These are phyloP conservation scores for Auricularia sp. DNA, from an alignment of 768 basidiomycete species.

Conservation along the genomic window DNA sequence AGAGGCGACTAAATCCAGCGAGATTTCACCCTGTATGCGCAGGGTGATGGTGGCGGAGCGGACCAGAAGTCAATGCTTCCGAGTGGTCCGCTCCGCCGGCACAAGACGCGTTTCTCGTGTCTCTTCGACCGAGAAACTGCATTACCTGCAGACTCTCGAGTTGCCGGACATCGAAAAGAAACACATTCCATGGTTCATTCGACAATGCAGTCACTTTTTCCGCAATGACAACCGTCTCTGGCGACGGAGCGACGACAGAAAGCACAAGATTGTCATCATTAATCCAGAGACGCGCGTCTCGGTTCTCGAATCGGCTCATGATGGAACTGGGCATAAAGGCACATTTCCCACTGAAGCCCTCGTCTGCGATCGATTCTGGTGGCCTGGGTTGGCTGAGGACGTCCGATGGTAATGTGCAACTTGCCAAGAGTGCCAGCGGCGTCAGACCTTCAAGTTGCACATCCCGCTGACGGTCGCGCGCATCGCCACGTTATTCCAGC, in stretches of 20 bases:
- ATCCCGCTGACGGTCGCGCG: conserved; percentile 12
- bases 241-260: conserved; percentile 4
- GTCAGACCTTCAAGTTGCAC: conserved; percentile 12
- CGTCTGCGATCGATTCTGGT: conserved; percentile 15
- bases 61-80: no score
- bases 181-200: neutral
- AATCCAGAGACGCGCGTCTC: conserved; percentile 2
- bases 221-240: conserved; percentile 8
- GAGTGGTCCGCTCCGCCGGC: no score
- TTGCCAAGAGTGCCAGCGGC: conserved; percentile 30
- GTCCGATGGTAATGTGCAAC: conserved; percentile 13
- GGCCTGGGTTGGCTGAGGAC: conserved; percentile 7
- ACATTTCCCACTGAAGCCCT: conserved; percentile 1
- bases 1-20: no score
- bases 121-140: no score
- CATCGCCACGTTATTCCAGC: conserved; percentile 18
- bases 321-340: conserved; percentile 14
- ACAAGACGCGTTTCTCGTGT: no score
- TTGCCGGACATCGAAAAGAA: neutral
- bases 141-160: neutral
- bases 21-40: no score
- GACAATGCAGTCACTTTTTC: neutral
- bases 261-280: conserved; percentile 13
- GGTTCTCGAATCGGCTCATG: conserved; percentile 9
- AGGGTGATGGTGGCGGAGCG: no score